Evolutionary conservation across 2,329 filamentous ascomycete genomes (phyloP).

Genomic region (Aspergillus proliferans): DNA sequence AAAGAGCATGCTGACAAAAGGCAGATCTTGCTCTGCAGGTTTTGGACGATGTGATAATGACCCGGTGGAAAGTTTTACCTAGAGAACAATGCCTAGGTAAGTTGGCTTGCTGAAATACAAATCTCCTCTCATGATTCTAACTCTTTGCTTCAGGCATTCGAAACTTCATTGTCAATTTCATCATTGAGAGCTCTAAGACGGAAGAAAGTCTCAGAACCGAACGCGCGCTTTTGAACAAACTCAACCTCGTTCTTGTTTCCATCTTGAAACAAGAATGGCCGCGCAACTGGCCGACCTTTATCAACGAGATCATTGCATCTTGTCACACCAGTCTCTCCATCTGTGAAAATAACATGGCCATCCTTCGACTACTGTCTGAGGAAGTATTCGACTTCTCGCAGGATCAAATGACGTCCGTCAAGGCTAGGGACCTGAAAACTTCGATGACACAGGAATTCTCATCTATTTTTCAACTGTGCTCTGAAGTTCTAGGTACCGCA

Average conservation of each 20-base stretch:
- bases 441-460: constrained; percentile 99
- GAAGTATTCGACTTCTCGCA: constrained; percentile 99
- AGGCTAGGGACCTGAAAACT: constrained; percentile 93
- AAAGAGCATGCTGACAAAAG: constrained; percentile 26
- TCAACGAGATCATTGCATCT: constrained; percentile 97
- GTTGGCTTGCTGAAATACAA: constrained; percentile 16
- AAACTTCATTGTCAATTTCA: constrained; percentile 98
- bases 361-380: constrained; percentile 88
- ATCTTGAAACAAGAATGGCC: constrained; percentile 99
- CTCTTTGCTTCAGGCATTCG: constrained; percentile 65
- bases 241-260: constrained; percentile 94
- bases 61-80: constrained; percentile 95
- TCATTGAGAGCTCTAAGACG: constrained; percentile 84
- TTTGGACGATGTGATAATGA: constrained; percentile 96
- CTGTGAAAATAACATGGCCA: constrained; percentile 99
- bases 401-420: constrained; percentile 98
- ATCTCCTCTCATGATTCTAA: constrained; percentile 10
- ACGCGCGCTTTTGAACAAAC: constrained; percentile 90
- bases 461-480: constrained; percentile 94
- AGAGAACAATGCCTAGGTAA: constrained; percentile 89
- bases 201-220: constrained; percentile 81
- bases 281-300: constrained; percentile 99
- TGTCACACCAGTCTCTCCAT: constrained; percentile 94
- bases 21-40: constrained; percentile 89
- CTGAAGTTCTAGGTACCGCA: constrained; percentile 86